These are phyloP conservation scores for Earliella scabrosa DNA, from an alignment of 1,284 basidiomycete genomes.

Conservation along the genomic window DNA sequence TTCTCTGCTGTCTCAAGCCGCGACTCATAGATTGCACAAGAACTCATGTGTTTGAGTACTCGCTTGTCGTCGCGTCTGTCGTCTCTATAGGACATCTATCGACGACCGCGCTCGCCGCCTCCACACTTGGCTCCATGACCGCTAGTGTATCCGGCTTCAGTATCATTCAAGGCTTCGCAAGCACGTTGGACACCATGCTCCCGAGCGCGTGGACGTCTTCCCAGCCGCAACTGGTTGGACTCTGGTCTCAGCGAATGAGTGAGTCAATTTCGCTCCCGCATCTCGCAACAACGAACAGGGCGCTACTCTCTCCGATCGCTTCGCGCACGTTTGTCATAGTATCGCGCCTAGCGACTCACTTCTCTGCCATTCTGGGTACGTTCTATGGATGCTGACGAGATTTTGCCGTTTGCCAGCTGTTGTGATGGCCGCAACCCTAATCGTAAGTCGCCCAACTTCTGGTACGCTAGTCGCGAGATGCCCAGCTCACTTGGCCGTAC, in stretches of 20 bases:
- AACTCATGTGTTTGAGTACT: constrained; percentile 78
- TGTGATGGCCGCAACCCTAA: constrained; percentile 61
- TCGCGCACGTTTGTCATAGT: neutral
- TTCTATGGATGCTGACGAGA: no score
- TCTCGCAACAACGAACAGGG: no score
- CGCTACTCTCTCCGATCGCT: neutral
- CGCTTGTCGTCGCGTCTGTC: constrained; percentile 74
- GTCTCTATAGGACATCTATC: constrained; percentile 87
- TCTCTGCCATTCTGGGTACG: no score
- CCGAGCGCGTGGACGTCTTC: constrained; percentile 91
- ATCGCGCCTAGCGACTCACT: neutral
- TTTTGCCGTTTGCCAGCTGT: constrained; percentile 63
- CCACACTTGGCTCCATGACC: constrained; percentile 89
- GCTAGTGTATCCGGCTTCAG: constrained; percentile 74
- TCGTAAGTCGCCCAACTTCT: constrained; percentile 48
- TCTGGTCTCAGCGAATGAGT: constrained; percentile 92
- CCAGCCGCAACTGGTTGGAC: constrained; percentile 82
- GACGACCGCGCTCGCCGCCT: constrained; percentile 82
- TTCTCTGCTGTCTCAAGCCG: neutral
- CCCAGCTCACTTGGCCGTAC: neutral
- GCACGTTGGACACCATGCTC: constrained; percentile 87
- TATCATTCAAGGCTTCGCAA: constrained; percentile 85
- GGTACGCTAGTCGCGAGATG: no score
- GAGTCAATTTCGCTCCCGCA: constrained; percentile 29
- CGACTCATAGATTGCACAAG: constrained; percentile 41